Base-by-base conservation (phyloP, 192 early-diverging fungal species). In the Linnemannia zychae region DNA sequence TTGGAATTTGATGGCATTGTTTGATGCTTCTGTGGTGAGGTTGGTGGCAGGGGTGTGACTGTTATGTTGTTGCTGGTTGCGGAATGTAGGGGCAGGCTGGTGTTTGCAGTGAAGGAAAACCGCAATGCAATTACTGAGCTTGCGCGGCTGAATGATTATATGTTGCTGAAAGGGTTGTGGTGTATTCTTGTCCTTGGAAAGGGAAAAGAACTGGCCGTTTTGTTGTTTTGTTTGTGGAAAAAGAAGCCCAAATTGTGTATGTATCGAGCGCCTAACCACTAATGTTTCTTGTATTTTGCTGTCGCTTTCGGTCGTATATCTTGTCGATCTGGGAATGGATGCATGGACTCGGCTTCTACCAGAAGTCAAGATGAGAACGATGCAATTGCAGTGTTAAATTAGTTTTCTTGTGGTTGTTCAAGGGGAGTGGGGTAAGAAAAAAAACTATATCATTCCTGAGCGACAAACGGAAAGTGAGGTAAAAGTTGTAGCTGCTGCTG, bases 211-310 rank as follows among this genome's bases (percentile, higher is more conserved):
- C 24, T n/a, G 24, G 20, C 20, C 17, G 50, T 50, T 15, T 53
- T 53, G 52, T n/a, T 22, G 22, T 63, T 36, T 60, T 63, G 53
- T 60, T 16, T 44, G 18, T 74, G 44, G 33, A 40, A 7, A 36
- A 16, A 69, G 40, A 28, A 24, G 24, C 57, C 28, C 46, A 33
- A 31, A 46, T 18, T 47, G 40, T 48, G 24, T 71, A 40, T 28
- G 57, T 68, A 44, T 77, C 76, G 67, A 71, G 69, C 52, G 76
- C 52, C 52, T 34, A 78, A 78, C 76, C 76, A 78, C 68, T 78
- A 78, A 78, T 60, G 76, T 60, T 63, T 48, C 33, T 74, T 80
- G 71, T 79, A 67, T n/a, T 72, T 79, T n/a, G 71, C 70, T 46
- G 77, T 79, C 38, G 77, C 69, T 66, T 72, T 71, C 52, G 47